phyloP scores from a whole-genome alignment of 305 asterid genomes.

The Withania somnifera region DNA sequence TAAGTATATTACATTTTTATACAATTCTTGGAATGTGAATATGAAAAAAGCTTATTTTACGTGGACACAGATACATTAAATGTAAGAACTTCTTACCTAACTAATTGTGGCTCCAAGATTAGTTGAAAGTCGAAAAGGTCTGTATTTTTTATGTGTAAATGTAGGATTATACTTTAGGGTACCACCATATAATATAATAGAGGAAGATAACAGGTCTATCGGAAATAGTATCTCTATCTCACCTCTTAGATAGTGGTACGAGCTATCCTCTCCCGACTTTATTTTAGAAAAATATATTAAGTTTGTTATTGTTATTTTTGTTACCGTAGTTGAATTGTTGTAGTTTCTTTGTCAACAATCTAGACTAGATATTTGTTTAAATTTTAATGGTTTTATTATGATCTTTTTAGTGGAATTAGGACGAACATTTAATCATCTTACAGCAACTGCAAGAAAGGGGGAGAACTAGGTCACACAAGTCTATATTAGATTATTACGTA shows the following conservation, averaged over 20 bases:
- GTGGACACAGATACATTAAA: background rate
- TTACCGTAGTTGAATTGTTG: no score
- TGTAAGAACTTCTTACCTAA: background rate
- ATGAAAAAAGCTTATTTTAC: background rate
- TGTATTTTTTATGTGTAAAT: background rate
- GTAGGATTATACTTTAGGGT: background rate
- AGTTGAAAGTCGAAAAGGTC: background rate
- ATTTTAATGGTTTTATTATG: background rate
- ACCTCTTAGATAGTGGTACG: no score
- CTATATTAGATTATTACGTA: background rate
- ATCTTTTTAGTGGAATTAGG: background rate
- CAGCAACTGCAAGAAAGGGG: background rate
- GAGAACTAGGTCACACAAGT: background rate
- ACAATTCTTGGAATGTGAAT: background rate
- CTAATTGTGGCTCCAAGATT: background rate
- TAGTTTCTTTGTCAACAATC: background rate
- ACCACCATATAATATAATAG: background rate
- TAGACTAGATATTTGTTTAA: background rate
- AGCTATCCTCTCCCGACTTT: no score
- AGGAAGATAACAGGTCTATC: no score
- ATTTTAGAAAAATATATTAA: no score
- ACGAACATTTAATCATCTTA: background rate
- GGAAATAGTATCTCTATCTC: no score
- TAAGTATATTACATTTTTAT: no score
- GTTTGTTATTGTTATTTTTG: no score